phyloP scores from a whole-genome alignment of 768 basidiomycete genomes.

The Neoboletus brunneissimus region DNA sequence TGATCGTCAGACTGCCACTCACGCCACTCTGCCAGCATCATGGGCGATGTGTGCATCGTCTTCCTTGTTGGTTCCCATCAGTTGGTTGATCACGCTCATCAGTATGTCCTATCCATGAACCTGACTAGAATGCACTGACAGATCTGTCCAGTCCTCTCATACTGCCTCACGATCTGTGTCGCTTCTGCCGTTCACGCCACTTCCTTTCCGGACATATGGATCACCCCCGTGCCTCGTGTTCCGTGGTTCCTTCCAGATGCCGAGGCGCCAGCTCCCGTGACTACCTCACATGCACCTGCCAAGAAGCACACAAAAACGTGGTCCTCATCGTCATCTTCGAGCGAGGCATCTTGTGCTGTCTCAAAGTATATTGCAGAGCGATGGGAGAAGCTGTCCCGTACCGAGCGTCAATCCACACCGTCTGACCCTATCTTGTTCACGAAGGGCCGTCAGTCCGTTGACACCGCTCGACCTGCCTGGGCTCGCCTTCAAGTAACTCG shows the following conservation, averaged over 20 bases:
- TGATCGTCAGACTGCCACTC: constrained; percentile 2
- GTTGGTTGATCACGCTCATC: constrained; percentile 48
- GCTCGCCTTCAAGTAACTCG: constrained; percentile 39
- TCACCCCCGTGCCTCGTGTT: constrained; percentile 45
- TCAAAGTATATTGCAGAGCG: constrained; percentile 30
- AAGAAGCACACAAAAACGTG: constrained; percentile 6
- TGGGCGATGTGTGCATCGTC: constrained; percentile 48
- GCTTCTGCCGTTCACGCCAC: constrained; percentile 44
- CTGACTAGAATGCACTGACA: not conserved
- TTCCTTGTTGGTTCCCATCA: constrained; percentile 43
- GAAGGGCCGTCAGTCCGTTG: constrained; percentile 18
- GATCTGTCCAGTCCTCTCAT: constrained; percentile 42
- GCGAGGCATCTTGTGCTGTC: constrained; percentile 21
- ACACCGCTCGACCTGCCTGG: constrained; percentile 46
- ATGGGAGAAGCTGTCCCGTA: constrained; percentile 28
- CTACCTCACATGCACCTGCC: constrained; percentile 4
- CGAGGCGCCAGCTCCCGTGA: not conserved
- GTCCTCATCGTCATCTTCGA: constrained; percentile 10
- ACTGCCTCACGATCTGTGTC: constrained; percentile 54
- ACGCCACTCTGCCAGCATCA: constrained; percentile 27
- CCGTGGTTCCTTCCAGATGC: constrained; percentile 51
- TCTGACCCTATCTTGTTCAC: constrained; percentile 20
- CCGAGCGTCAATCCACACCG: constrained; percentile 19
- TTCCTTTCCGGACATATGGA: constrained; percentile 51
- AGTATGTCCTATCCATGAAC: constrained; percentile 35